These are phyloP conservation scores for Barbarea vulgaris DNA, from an alignment of 345 rosid genomes.

Conservation along the genomic window DNA sequence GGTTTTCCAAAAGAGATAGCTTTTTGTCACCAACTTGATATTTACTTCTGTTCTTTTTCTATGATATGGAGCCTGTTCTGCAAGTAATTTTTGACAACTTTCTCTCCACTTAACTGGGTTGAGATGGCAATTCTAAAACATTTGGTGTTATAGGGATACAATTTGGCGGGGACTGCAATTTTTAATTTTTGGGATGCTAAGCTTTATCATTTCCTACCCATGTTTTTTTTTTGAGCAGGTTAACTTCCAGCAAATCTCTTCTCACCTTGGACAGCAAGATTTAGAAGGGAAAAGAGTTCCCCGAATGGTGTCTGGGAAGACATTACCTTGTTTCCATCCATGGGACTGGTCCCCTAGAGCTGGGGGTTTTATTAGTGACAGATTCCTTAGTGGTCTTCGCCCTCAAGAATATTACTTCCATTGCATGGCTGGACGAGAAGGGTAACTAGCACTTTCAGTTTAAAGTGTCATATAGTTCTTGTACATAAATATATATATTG, in stretches of 20 bases:
- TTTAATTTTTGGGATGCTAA: neutral
- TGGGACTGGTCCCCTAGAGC: constrained; percentile 99
- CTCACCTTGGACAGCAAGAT: constrained; percentile 97
- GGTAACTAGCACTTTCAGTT: constrained; percentile 52
- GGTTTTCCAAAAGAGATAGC: neutral
- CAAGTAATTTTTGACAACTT: neutral
- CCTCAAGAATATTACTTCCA: constrained; percentile 99
- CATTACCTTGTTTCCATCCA: constrained; percentile 90
- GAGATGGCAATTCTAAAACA: neutral
- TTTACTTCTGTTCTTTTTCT: neutral
- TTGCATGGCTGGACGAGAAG: constrained; percentile 99
- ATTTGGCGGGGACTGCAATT: neutral
- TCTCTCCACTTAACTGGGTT: neutral
- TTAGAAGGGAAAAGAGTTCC: constrained; percentile 98
- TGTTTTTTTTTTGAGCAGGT: constrained; percentile 60
- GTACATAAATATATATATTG: neutral
- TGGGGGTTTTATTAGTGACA: constrained; percentile 93
- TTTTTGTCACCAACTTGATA: neutral
- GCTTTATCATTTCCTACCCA: constrained; percentile 10
- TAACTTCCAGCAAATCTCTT: constrained; percentile 97
- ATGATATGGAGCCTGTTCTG: neutral
- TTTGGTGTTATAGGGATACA: neutral
- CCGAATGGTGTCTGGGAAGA: constrained; percentile 99
- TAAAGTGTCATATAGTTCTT: neutral
- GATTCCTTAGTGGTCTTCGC: constrained; percentile 97